Evolutionary conservation across 2,329 filamentous ascomycete genomes (phyloP), one percentile per base, ranked within the genome.

Genomic region (Trichoderma lentiforme): DNA sequence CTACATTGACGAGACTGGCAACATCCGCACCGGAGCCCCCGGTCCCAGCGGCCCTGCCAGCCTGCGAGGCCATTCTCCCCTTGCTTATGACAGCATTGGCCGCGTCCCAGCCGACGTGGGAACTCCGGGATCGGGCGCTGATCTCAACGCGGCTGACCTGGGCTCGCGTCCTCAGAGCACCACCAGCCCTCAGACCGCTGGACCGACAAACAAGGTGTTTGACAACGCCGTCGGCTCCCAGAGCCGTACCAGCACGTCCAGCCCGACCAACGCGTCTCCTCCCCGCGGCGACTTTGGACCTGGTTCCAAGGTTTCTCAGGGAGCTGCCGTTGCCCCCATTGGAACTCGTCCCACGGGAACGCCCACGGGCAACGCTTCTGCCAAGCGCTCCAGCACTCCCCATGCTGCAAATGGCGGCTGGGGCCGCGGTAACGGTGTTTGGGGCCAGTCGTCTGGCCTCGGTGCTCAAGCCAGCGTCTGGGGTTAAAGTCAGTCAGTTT

Each of bases 391-490:
- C 0, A 97, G 93, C 8, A 97, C 95, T 3, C 95, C 95, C 69
- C 87, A 97, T 34, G 91, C 94, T n/a, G 97, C 94, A n/a, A 94
- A 95, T 14, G 86, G 91, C 21, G 89, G 90, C 73, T 97, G 95
- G 95, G 91, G 92, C 70, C 91, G 90, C 79, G 92, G 92, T 75
- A 91, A 91, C 75, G 92, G 91, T 51, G 93, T 95, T 60, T 97
- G 95, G 95, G 93, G 94, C 73, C 91, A 91, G 78, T 93, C 91
- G 78, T 93, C 91, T 75, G 89, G 90, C 65, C 90, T 97, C 73
- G 93, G 94, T 75, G 92, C 95, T 73, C 94, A 97, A 81, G 94
- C 95, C 75, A 97, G 94, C 75, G 95, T 98, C 76, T 98, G 95
- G 95, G 95, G 95, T 77, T 98, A 91, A 68, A 32, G 11, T 6